Conservation (phyloP, 2,329 filamentous ascomycete genomes). For the Monosporascus sp. region DNA sequence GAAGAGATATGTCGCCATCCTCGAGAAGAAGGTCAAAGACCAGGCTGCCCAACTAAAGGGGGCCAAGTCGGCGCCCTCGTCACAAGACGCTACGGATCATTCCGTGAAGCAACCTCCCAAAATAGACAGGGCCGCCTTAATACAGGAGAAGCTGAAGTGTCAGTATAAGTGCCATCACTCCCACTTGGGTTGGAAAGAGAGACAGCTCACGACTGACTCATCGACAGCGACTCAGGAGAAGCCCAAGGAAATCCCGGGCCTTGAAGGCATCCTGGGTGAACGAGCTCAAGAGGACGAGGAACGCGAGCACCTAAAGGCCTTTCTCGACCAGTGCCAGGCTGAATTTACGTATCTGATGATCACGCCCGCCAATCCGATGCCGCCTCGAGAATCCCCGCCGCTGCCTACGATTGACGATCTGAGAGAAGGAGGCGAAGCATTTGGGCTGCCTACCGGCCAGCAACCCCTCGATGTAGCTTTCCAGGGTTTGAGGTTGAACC, state of each 20-base stretch:
- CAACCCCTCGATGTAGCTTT: constrained; percentile 33
- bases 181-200: neutral
- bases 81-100: constrained; percentile 37
- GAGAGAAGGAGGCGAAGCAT: constrained; percentile 46
- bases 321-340: constrained; percentile 59
- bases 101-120: constrained; percentile 36
- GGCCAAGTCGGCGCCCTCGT: constrained; percentile 34
- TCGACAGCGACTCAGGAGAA: constrained; percentile 38
- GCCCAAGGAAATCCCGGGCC: constrained; percentile 33
- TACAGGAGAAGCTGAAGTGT: constrained; percentile 54
- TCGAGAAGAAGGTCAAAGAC: constrained; percentile 82
- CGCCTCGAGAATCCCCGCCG: constrained; percentile 57
- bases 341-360: constrained; percentile 66
- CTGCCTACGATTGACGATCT: constrained; percentile 54
- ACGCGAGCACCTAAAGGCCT: constrained; percentile 49
- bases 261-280: constrained; percentile 32
- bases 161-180: constrained; percentile 20
- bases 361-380: constrained; percentile 58
- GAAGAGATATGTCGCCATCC: constrained; percentile 82
- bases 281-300: constrained; percentile 31
- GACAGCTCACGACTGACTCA: constrained; percentile 5
- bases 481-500: constrained; percentile 32
- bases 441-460: constrained; percentile 38
- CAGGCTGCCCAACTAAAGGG: constrained; percentile 66
- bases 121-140: constrained; percentile 43